A percentile compares a stretch with the other conserved stretches of the same genome.
These are phyloP conservation scores for Neofusicoccum umdonicola DNA, from an alignment of 2,329 filamentous ascomycete genomes.

Conservation along the genomic window DNA sequence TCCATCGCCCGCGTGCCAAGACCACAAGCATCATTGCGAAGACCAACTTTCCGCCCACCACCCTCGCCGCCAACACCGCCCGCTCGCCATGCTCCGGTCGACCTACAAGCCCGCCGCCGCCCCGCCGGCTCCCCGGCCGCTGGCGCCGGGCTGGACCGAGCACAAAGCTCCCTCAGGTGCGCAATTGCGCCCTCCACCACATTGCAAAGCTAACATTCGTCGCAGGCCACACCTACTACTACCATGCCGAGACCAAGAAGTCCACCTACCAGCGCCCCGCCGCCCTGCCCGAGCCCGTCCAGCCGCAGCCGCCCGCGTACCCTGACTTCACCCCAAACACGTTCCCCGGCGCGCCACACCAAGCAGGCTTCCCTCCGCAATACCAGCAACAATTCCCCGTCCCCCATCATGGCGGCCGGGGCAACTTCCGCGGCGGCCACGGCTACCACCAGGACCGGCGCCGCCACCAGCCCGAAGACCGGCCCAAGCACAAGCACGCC, in stretches of 20 bases:
- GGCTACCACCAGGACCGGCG: constrained; percentile 57
- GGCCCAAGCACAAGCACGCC: constrained; percentile 72
- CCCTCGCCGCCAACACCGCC: constrained; percentile 22
- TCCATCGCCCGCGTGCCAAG: constrained; percentile 9
- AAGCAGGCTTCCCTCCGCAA: constrained; percentile 49
- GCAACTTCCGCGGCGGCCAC: constrained; percentile 50
- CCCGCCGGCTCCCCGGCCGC: constrained; percentile 49
- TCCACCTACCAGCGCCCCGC: constrained; percentile 80
- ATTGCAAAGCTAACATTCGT: constrained; percentile 21
- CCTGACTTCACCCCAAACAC: neutral
- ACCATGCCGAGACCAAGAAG: constrained; percentile 75
- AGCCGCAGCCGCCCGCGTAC: constrained; percentile 5
- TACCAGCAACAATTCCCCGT: constrained; percentile 27
- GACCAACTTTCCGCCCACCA: constrained; percentile 22
- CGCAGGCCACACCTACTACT: constrained; percentile 78
- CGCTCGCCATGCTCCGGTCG: constrained; percentile 64
- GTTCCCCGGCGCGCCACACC: constrained; percentile 31
- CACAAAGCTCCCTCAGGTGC: constrained; percentile 78
- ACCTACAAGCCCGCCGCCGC: constrained; percentile 63
- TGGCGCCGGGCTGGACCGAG: constrained; percentile 86
- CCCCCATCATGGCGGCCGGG: constrained; percentile 36
- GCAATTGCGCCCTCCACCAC: constrained; percentile 18
- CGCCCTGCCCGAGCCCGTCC: constrained; percentile 23
- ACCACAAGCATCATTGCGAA: constrained; percentile 32
- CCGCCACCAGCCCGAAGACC: constrained; percentile 68